Percentiles rank a stretch among this genome's conserved stretches.
Conservation (phyloP, 345 rosid genomes). For the Gossypium australe region DNA sequence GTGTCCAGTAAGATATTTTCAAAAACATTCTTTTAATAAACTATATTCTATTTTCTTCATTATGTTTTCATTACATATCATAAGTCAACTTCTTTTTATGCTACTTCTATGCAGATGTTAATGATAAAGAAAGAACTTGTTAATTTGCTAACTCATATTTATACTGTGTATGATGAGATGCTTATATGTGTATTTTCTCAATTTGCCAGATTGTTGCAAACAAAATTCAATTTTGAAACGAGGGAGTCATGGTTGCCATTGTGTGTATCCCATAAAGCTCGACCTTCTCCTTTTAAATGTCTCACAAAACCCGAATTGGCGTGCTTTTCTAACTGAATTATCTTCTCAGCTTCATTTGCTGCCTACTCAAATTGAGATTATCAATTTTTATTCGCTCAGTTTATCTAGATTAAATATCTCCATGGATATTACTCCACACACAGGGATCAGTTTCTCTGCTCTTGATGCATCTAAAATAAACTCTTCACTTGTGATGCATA, state of each 20-base stretch:
- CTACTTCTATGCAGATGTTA: neutral
- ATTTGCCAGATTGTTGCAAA: conserved; percentile 79
- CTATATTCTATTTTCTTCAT: neutral
- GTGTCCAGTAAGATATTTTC: conserved; percentile 47
- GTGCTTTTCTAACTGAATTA: conserved; percentile 55
- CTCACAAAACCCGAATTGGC: conserved; percentile 76
- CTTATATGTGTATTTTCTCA: conserved; percentile 20
- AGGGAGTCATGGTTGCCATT: conserved; percentile 71
- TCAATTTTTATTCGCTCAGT: conserved; percentile 68
- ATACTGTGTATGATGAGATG: neutral
- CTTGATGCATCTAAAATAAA: conserved; percentile 67
- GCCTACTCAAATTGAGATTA: conserved; percentile 76
- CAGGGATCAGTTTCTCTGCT: conserved; percentile 75
- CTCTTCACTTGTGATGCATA: conserved; percentile 64
- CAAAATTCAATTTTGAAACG: conserved; percentile 70
- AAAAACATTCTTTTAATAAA: neutral
- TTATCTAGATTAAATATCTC: conserved; percentile 80
- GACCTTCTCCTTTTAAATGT: conserved; percentile 90
- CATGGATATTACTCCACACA: conserved; percentile 88
- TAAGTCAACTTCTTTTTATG: neutral
- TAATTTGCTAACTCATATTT: neutral
- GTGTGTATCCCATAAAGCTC: conserved; percentile 94
- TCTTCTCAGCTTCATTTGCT: conserved; percentile 76
- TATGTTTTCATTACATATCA: neutral
- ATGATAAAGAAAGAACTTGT: neutral